Evolutionary conservation across 768 basidiomycete species (phyloP), one percentile per base, ranked within the genome.

Genomic region (Tricholoma bakamatsutake): DNA sequence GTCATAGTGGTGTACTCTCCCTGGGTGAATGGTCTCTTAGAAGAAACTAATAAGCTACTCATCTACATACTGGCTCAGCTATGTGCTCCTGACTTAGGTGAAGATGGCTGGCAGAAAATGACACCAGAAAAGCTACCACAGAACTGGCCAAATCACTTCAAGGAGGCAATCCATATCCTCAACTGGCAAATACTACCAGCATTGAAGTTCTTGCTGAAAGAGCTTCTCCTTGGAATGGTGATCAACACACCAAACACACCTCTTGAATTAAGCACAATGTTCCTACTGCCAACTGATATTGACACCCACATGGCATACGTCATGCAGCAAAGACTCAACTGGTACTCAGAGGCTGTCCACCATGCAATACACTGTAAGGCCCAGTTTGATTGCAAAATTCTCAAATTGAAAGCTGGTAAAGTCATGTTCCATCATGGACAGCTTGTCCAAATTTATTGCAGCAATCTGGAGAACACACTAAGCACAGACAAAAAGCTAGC

Each of bases 1-100:
- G 28, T 37, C 33, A 39, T 37, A 15, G 42, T 30, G 9, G 52
- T 42, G 37, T 53, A 53, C 17, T 40, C 43, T 24, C 52, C 52
- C 5, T 53, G 52, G 42, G 39, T 76, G 73, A 76, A 75, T 50
- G 68, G 75, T 0, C 60, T 72, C 0, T 61, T 71, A 0, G 68
- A 74, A 42, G 66, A 66, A 4, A 59, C 65, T 0, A 76, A 77
- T 55, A 62, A 61, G 8, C 40, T 67, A 0, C 58, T 76, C 0
- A 59, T 76, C 0, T 51, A 61, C 9, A 13, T 59, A 0, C 57
- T 77, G 2, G 59, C 62, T 18, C 43, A 63, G 0, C 53, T 76
- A 4, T 75, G 73, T 45, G 63, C 66, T 3, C 73, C 74, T 2
- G 34, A 55, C 12, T 37, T 56, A 5, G 49, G 49, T 6, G 47